Conservation (phyloP, 2,329 filamentous ascomycete genomes). For the Aphanoascus verrucosus region DNA sequence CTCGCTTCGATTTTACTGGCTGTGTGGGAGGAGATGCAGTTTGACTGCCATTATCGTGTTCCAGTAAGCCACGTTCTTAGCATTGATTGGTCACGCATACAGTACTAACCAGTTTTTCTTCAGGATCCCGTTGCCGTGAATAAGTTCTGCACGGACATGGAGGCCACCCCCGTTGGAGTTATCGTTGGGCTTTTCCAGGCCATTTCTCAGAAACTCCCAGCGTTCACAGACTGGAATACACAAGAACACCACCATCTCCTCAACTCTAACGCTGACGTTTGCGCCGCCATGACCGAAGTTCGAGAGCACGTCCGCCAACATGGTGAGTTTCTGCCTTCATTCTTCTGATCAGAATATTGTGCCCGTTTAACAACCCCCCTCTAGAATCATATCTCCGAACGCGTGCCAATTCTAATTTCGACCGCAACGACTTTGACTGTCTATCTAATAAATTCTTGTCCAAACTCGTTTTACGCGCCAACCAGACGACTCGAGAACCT, state of each 20-base stretch:
- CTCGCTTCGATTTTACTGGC: slow-evolving; percentile 83
- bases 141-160: slow-evolving; percentile 96
- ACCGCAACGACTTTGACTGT: slow-evolving; percentile 85
- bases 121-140: slow-evolving; percentile 67
- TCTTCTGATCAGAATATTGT: slow-evolving; percentile 7
- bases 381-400: slow-evolving; percentile 77
- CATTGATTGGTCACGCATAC: background rate
- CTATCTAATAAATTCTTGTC: slow-evolving; percentile 96
- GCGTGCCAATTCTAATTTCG: slow-evolving; percentile 70
- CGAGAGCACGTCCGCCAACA: slow-evolving; percentile 85
- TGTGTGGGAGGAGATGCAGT: slow-evolving; percentile 98
- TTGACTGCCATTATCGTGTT: slow-evolving; percentile 91
- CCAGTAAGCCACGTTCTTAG: slow-evolving; percentile 38
- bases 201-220: slow-evolving; percentile 90
- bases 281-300: slow-evolving; percentile 93
- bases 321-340: slow-evolving; percentile 49
- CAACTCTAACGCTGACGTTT: slow-evolving; percentile 82
- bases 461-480: slow-evolving; percentile 89
- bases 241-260: slow-evolving; percentile 80
- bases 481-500: slow-evolving; percentile 42
- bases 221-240: slow-evolving; percentile 90
- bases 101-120: background rate
- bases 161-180: slow-evolving; percentile 87
- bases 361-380: slow-evolving; percentile 32
- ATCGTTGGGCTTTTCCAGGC: slow-evolving; percentile 95